Percentiles rank a stretch among this genome's conserved stretches.
Conservation (phyloP, 495 filamentous ascomycete species). For the Sporormia fimetaria region DNA sequence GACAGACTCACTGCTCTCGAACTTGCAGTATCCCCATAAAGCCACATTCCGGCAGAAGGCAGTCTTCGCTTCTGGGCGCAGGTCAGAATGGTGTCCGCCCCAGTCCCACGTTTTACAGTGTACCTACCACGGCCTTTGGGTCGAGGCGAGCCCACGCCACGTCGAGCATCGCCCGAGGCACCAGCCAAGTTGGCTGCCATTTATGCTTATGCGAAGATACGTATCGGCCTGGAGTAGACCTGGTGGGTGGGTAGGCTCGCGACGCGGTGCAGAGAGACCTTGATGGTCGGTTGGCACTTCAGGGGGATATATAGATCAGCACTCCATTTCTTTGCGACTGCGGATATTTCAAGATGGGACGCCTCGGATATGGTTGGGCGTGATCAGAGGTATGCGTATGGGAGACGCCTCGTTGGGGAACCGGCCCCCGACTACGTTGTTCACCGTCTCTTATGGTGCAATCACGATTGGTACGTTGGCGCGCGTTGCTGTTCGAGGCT, state of each 20-base stretch:
- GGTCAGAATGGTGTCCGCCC: constrained; percentile 1
- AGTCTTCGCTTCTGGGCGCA: constrained; percentile 47
- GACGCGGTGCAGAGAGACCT: background rate
- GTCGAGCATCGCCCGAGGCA: constrained; percentile 25
- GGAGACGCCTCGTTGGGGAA: too few relatives aligned
- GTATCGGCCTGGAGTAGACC: background rate
- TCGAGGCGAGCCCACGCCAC: constrained; percentile 42
- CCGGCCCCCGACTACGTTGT: too few relatives aligned
- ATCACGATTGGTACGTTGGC: too few relatives aligned
- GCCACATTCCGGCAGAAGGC: constrained; percentile 86
- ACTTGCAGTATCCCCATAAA: constrained; percentile 89
- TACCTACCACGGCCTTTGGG: constrained; percentile 52
- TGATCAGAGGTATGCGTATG: too few relatives aligned
- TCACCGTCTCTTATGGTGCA: too few relatives aligned
- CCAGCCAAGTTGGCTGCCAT: constrained; percentile 25
- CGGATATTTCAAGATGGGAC: background rate
- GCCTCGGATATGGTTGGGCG: background rate
- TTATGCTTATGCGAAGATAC: background rate
- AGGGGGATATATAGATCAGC: background rate
- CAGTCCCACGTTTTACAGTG: constrained; percentile 1
- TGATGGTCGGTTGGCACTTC: background rate
- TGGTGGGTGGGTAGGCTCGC: background rate
- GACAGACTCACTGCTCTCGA: constrained; percentile 47
- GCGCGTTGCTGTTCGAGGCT: too few relatives aligned
- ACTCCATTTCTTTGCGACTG: background rate